phyloP scores from a whole-genome alignment of 805 yeast genomes.

The Saccharomycopsis javanensis region DNA sequence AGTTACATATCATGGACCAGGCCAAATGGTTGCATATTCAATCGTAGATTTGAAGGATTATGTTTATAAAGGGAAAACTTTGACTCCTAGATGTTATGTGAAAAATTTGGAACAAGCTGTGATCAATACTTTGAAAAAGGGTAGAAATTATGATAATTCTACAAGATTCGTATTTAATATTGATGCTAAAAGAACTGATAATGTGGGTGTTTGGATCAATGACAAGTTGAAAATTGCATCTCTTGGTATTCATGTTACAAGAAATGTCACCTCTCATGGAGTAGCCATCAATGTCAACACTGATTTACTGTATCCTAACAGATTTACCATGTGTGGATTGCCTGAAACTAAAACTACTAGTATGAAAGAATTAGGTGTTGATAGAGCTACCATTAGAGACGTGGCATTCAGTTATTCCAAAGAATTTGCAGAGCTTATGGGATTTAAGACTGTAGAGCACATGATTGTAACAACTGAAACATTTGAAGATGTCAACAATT shows the following conservation, averaged over 20 bases:
- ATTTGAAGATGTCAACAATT: background rate
- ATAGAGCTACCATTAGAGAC: constrained; percentile 24
- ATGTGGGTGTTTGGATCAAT: constrained; percentile 85
- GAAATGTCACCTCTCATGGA: constrained; percentile 85
- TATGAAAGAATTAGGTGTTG: constrained; percentile 25
- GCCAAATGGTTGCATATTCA: constrained; percentile 83
- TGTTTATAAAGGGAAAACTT: constrained; percentile 22
- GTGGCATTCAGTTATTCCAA: constrained; percentile 37
- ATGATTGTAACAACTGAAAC: constrained; percentile 28
- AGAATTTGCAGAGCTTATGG: constrained; percentile 34
- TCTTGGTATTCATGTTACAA: constrained; percentile 77
- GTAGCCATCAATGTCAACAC: constrained; percentile 71
- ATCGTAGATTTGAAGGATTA: constrained; percentile 61
- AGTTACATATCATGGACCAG: constrained; percentile 93
- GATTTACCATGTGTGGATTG: constrained; percentile 79
- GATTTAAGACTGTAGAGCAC: constrained; percentile 29
- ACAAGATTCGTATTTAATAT: constrained; percentile 19
- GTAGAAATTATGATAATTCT: background rate
- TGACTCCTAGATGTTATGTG: constrained; percentile 59
- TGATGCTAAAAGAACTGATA: constrained; percentile 38
- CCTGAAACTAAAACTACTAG: constrained; percentile 51
- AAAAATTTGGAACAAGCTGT: constrained; percentile 50
- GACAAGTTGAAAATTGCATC: constrained; percentile 65
- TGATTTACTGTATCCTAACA: constrained; percentile 60
- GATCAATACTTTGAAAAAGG: constrained; percentile 34